phyloP scores from a whole-genome alignment of 148 eudicot species.

The Dianthus caryophyllus region DNA sequence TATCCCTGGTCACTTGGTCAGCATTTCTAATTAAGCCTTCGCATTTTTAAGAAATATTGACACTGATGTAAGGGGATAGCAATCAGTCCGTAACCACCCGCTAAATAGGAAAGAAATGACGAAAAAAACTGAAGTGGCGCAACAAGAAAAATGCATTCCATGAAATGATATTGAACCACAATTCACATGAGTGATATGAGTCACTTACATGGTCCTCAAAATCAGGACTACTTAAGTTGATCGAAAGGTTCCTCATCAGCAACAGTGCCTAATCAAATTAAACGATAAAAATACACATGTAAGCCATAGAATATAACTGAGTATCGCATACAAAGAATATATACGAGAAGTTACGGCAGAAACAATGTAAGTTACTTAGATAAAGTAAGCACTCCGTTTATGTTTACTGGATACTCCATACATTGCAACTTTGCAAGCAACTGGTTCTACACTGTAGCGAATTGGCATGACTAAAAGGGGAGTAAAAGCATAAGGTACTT shows the following conservation, averaged over 20 bases:
- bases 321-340: too few species aligned
- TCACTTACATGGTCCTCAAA: constrained; percentile 94
- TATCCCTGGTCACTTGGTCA: background rate
- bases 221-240: constrained; percentile 86
- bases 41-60: background rate
- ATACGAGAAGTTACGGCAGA: too few species aligned
- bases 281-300: background rate
- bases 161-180: background rate
- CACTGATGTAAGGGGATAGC: background rate
- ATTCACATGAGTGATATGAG: background rate
- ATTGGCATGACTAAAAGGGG: background rate
- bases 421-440: background rate
- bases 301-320: too few species aligned
- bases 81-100: background rate
- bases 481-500: too few species aligned
- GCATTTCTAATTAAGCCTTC: background rate
- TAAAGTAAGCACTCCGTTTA: background rate
- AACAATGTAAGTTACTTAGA: too few species aligned
- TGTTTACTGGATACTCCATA: too few species aligned
- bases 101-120: background rate
- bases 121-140: background rate
- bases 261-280: constrained; percentile 53
- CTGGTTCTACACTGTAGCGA: background rate
- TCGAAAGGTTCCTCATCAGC: constrained; percentile 86
- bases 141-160: background rate